Evolutionary conservation across 2,329 filamentous ascomycete species (phyloP).

Genomic region (Aureobasidium sp.): DNA sequence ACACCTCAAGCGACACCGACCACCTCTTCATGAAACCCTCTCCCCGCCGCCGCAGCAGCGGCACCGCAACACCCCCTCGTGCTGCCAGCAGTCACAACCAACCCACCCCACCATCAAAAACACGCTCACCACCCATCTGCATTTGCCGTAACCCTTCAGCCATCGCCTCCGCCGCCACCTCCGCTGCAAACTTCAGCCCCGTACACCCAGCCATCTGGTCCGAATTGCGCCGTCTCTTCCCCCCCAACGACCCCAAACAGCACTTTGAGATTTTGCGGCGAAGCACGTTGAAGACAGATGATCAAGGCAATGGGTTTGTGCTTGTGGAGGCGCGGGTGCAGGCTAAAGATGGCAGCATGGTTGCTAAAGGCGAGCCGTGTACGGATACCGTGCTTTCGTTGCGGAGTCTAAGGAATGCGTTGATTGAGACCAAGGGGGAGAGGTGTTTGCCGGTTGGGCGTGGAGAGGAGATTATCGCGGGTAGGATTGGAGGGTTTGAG

Average conservation of each 20-base stretch:
- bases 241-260: neutral
- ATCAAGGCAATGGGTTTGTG: neutral
- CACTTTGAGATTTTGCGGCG: neutral
- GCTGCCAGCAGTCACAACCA: neutral
- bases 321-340: constrained; percentile 2
- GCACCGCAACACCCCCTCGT: neutral
- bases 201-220: constrained; percentile 7
- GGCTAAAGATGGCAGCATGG: neutral
- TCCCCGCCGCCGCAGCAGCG: neutral
- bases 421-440: neutral
- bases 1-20: constrained; percentile 3
- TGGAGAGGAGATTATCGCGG: constrained; percentile 3
- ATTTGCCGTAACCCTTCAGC: neutral
- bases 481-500: neutral
- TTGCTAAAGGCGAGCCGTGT: neutral
- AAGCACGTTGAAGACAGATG: neutral
- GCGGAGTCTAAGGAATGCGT: neutral
- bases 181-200: neutral
- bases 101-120: neutral
- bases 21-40: constrained; percentile 8
- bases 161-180: neutral
- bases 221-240: neutral
- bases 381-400: neutral
- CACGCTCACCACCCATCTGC: neutral
- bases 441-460: neutral